Evolutionary conservation across 148 eudicot genomes (phyloP), one percentile per base, ranked within the genome.

Genomic region (Silene conica): DNA sequence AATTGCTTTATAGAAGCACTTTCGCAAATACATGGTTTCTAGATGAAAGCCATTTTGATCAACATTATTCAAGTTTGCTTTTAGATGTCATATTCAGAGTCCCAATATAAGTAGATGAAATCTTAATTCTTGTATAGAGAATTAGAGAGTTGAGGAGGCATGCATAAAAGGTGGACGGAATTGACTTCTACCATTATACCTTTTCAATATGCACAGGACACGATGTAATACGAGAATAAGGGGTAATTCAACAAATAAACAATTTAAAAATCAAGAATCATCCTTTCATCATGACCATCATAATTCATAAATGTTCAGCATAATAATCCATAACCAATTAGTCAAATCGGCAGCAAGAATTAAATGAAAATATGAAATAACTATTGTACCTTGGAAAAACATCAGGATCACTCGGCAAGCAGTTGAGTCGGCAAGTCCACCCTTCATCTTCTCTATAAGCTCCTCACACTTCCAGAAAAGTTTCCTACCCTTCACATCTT

Each of bases 391-490:
- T 80, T 87, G 91, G 73, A 87, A 85, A 78, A 83, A 84, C 73
- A 74, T 71, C 57, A 87, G 77, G 57, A 87, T 80, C 3, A 75
- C 83, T 85, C 82, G 76, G 79, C 88, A 87, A 73, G 88, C 91
- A 62, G 81, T 74, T 54, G 84, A 19, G 72, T 87, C 91, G 1
- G 83, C 66, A 12, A 82, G 66, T 67, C 91, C 91, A 66, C 78
- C 68, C 78, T 83, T 87, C 84, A 87, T 72, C 79, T 80, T 80
- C 60, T 87, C 89, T 23, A 79, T 72, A 66, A 87, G 87, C 80
- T 87, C 91, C 78, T 87, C 91, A 52, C 91, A 85, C 77, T 82
- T 87, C 91, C 88, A 83, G 69, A 82, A 82, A 19, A 87, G 80
- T 59, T 87, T 87, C 73, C 85, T 85, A 43, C 87, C 87, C 68